phyloP scores from a whole-genome alignment of 129 eudicot species.

The Tagetes erecta region DNA sequence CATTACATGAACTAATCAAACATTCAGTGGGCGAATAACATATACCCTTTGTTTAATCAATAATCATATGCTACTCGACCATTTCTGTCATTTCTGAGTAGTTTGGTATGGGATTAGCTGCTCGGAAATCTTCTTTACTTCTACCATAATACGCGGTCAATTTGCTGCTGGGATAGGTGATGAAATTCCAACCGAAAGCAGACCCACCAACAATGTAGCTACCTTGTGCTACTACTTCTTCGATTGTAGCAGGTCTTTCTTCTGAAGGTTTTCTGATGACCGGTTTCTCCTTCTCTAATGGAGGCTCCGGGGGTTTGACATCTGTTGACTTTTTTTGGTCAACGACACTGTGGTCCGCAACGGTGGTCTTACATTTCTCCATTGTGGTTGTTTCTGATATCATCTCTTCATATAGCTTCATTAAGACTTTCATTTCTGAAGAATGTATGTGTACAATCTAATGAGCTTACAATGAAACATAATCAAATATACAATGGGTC shows the following conservation, averaged over 20 bases:
- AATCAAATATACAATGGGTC: neutral
- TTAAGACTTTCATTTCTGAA: slow-evolving; percentile 67
- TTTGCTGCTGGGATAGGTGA: slow-evolving; percentile 45
- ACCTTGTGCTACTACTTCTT: slow-evolving; percentile 42
- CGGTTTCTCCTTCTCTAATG: slow-evolving; percentile 24
- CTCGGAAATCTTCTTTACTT: slow-evolving; percentile 70
- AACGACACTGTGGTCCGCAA: neutral
- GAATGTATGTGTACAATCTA: neutral
- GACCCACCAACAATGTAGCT: slow-evolving; percentile 92
- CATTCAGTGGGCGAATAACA: neutral
- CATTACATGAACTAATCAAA: neutral
- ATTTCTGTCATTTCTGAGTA: neutral
- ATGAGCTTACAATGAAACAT: neutral
- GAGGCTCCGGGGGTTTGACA: slow-evolving; percentile 33
- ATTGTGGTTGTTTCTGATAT: slow-evolving; percentile 35
- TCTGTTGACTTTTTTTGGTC: slow-evolving; percentile 33
- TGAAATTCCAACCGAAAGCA: slow-evolving; percentile 96
- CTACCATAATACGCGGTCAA: slow-evolving; percentile 67
- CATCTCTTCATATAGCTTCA: slow-evolving; percentile 69
- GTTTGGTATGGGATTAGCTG: slow-evolving; percentile 44
- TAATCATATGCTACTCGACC: neutral
- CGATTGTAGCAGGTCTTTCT: slow-evolving; percentile 41
- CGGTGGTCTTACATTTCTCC: slow-evolving; percentile 36
- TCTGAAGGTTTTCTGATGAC: slow-evolving; percentile 38
- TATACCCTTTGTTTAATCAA: neutral